Conservation (phyloP, 192 early-diverging fungal species). For the Umbelopsis isabellina region DNA sequence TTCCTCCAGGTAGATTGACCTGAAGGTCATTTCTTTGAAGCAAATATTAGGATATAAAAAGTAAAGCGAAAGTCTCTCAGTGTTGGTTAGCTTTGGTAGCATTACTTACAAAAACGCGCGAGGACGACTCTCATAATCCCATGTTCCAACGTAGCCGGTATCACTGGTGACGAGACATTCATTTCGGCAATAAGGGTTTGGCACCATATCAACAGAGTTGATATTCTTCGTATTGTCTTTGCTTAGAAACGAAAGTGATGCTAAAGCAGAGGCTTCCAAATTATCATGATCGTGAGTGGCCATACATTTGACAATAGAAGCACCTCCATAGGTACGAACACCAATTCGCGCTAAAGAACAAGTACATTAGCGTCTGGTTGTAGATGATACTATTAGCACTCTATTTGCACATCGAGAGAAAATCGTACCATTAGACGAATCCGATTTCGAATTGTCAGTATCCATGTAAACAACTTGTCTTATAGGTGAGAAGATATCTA, state of each 20-base stretch:
- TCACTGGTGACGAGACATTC: not conserved
- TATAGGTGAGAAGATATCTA: constrained; percentile 1
- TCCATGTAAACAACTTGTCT: not conserved
- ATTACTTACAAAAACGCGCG: not conserved
- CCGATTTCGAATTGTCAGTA: too few relatives aligned
- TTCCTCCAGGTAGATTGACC: not conserved
- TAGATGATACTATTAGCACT: not conserved
- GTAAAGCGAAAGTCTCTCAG: too few relatives aligned
- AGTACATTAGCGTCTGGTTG: not conserved
- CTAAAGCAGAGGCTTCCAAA: not conserved
- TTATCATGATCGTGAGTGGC: not conserved
- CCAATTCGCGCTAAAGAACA: not conserved
- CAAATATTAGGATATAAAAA: too few relatives aligned
- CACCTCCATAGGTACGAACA: constrained; percentile 1
- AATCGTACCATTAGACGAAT: not conserved
- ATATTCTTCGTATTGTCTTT: not conserved
- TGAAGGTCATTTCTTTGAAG: not conserved
- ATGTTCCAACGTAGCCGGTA: not conserved
- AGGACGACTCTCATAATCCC: not conserved
- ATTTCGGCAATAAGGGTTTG: not conserved
- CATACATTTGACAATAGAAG: not conserved
- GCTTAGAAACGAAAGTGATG: not conserved
- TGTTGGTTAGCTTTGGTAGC: not conserved
- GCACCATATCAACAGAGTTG: not conserved
- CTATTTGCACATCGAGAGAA: not conserved